A percentile compares a stretch with the other conserved stretches of the same genome.
Evolutionary conservation across 2,329 filamentous ascomycete genomes (phyloP).

Genomic region (Whalleya microplaca): DNA sequence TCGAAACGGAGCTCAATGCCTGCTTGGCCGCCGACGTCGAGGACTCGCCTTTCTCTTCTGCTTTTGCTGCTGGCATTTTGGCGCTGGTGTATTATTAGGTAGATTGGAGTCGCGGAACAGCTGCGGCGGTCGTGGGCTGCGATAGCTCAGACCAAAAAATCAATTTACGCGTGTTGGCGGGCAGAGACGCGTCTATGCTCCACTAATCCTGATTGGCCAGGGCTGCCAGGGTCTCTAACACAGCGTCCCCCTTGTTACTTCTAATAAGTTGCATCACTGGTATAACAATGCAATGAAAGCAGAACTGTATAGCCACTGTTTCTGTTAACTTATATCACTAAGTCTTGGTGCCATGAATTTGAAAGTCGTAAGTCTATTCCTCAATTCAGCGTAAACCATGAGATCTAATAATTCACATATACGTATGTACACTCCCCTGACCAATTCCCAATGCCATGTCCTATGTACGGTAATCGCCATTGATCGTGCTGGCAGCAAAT

Average conservation of each 20-base stretch:
- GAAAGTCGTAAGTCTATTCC: too few species aligned
- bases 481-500: constrained; percentile 53
- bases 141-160: constrained; percentile 12
- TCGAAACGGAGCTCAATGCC: constrained; percentile 53
- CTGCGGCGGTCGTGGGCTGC: neutral
- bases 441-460: neutral
- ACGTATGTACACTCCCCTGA: neutral
- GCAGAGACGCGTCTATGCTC: constrained; percentile 27
- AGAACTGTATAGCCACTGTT: too few species aligned
- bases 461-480: constrained; percentile 69
- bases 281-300: too few species aligned
- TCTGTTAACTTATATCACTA: too few species aligned
- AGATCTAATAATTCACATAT: neutral
- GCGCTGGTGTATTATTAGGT: neutral
- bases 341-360: too few species aligned
- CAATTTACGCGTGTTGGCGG: constrained; percentile 37
- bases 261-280: too few species aligned
- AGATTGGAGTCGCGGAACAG: neutral
- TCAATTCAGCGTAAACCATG: neutral
- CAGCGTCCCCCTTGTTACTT: too few species aligned
- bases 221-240: neutral
- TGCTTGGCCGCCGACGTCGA: constrained; percentile 63
- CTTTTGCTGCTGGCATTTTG: constrained; percentile 53
- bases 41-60: constrained; percentile 61
- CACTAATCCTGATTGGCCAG: neutral